Evolutionary conservation across 2,329 filamentous ascomycete species (phyloP).

Genomic region (Aspergillus glaucus): DNA sequence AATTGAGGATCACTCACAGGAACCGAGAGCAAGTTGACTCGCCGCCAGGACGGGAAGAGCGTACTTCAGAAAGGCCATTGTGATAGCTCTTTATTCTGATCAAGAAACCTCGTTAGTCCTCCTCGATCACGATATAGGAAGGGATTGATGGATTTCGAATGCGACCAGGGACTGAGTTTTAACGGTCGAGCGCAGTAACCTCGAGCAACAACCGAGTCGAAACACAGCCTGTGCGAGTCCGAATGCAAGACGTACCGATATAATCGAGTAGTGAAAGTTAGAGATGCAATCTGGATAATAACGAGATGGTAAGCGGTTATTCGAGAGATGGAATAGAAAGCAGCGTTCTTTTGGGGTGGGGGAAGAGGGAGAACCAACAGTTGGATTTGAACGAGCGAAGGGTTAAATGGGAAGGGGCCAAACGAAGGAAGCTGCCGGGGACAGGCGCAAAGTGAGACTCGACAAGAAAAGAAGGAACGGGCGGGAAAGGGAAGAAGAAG

Average conservation of each 20-base stretch:
- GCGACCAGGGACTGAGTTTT: neutral
- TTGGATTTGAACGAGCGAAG: conserved; percentile 28
- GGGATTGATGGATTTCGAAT: neutral
- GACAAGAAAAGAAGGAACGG: conserved; percentile 22
- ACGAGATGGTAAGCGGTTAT: neutral
- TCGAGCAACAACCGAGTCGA: neutral
- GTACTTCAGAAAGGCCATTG: conserved; percentile 51
- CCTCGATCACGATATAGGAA: neutral
- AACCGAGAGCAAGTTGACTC: conserved; percentile 48
- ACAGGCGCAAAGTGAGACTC: conserved; percentile 7
- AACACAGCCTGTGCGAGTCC: neutral
- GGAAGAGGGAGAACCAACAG: conserved; percentile 7
- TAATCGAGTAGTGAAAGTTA: conserved; percentile 2
- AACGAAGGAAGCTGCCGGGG: conserved; percentile 19
- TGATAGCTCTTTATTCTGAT: conserved; percentile 2
- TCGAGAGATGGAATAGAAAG: neutral
- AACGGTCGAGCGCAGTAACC: neutral
- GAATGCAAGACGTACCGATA: conserved; percentile 11
- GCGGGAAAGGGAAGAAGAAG: conserved; percentile 26
- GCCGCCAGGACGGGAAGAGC: conserved; percentile 52
- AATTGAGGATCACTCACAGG: conserved; percentile 16
- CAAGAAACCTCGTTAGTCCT: neutral
- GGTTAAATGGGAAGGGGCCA: conserved; percentile 23
- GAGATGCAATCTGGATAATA: conserved; percentile 2
- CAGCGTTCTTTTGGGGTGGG: neutral